These are phyloP conservation scores for Malania oleifera DNA, from an alignment of 164 flowering plant genomes.

Conservation along the genomic window DNA sequence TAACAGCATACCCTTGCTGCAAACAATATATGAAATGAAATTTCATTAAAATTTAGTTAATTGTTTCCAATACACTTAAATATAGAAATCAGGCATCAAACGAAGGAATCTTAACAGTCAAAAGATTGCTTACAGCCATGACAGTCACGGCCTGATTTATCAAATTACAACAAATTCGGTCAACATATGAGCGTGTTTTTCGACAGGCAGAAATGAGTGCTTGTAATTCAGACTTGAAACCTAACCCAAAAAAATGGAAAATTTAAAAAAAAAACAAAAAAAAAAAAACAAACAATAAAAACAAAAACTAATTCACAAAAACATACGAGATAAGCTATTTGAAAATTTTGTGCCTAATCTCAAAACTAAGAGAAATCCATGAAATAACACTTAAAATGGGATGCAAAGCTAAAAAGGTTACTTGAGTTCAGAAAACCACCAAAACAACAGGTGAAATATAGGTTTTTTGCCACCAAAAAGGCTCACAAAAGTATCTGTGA, in stretches of 20 bases:
- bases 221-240: constrained; percentile 43
- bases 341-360: constrained; percentile 11
- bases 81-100: background rate
- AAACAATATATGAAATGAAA: constrained; percentile 2
- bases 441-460: too few species aligned
- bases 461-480: too few species aligned
- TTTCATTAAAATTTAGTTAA: background rate
- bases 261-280: too few species aligned
- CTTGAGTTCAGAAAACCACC: too few species aligned
- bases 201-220: constrained; percentile 67
- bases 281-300: background rate
- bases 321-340: constrained; percentile 8
- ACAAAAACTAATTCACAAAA: constrained; percentile 41
- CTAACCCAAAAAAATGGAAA: background rate
- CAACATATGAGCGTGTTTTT: constrained; percentile 59
- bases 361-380: background rate
- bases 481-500: too few species aligned
- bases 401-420: too few species aligned
- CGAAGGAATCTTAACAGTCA: background rate
- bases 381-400: background rate
- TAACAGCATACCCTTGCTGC: constrained; percentile 85
- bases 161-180: constrained; percentile 43
- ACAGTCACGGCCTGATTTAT: constrained; percentile 51
- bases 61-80: background rate
- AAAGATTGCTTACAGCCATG: constrained; percentile 48